Percentiles rank a stretch among this genome's conserved stretches.
These are phyloP conservation scores for Beta macrorhiza DNA, from an alignment of 179 eudicot species.

Conservation along the genomic window DNA sequence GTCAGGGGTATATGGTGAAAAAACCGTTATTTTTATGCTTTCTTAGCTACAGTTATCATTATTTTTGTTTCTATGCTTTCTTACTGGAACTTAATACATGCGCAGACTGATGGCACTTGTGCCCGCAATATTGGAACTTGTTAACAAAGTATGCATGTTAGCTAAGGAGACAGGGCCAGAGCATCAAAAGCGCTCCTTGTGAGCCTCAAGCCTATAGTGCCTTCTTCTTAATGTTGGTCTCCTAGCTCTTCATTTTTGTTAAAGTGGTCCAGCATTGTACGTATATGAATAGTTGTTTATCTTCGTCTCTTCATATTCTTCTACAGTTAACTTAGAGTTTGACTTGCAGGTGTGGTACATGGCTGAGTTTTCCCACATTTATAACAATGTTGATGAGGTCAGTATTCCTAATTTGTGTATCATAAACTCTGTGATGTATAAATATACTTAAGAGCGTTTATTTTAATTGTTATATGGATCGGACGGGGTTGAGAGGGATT, in stretches of 20 bases:
- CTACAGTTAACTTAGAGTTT: not conserved
- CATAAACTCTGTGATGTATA: not conserved
- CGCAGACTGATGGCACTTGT: conserved; percentile 84
- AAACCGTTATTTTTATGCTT: too few species aligned
- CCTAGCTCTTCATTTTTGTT: not conserved
- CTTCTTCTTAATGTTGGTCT: conserved; percentile 31
- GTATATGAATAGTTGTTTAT: not conserved
- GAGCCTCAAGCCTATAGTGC: conserved; percentile 85
- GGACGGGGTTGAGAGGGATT: not conserved
- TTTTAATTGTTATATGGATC: not conserved
- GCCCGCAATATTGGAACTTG: conserved; percentile 63
- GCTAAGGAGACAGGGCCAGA: conserved; percentile 61
- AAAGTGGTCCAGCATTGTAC: not conserved
- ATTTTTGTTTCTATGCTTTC: not conserved
- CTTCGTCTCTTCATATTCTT: not conserved
- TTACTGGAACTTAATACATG: conserved; percentile 25
- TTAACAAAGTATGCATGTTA: conserved; percentile 55
- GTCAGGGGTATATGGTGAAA: too few species aligned
- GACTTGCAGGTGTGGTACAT: conserved; percentile 90
- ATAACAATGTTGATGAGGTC: conserved; percentile 71
- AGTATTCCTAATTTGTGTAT: conserved; percentile 21
- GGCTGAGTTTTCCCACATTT: conserved; percentile 76
- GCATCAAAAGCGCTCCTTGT: conserved; percentile 51
- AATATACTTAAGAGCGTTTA: not conserved
- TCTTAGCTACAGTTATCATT: not conserved